These are phyloP conservation scores for Termitomyces sp. DNA, from an alignment of 768 basidiomycete species.

Conservation along the genomic window DNA sequence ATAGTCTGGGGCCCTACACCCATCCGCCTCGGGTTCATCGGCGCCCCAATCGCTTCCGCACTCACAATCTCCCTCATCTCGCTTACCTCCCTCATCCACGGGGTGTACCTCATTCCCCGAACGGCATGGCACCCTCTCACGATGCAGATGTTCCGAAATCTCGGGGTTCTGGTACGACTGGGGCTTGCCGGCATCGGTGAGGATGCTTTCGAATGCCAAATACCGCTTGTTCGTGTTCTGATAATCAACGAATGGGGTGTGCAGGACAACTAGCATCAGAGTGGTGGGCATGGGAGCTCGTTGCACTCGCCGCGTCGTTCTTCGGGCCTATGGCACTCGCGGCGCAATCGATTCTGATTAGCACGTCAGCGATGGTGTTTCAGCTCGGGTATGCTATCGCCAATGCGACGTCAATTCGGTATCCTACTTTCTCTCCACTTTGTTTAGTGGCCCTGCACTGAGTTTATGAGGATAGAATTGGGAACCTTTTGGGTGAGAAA, in stretches of 20 bases:
- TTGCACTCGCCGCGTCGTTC: constrained; percentile 51
- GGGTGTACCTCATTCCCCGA: constrained; percentile 54
- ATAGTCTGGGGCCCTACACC: constrained; percentile 76
- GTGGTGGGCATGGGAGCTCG: constrained; percentile 97
- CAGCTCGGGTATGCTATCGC: constrained; percentile 1
- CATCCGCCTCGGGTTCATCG: constrained; percentile 80
- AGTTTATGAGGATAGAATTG: not conserved
- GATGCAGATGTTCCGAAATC: constrained; percentile 53
- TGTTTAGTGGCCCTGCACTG: not conserved
- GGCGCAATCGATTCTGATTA: not conserved
- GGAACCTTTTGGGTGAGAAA: constrained; percentile 5
- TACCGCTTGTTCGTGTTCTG: not conserved
- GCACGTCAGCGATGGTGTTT: not conserved
- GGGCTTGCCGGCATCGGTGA: constrained; percentile 75
- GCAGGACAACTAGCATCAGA: constrained; percentile 74
- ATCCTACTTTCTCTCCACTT: not conserved
- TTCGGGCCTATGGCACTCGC: constrained; percentile 13
- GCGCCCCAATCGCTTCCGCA: constrained; percentile 85
- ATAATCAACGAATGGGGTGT: no score
- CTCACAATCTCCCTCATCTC: constrained; percentile 77
- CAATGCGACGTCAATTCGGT: constrained; percentile 1
- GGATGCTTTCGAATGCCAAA: constrained; percentile 3
- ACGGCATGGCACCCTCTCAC: constrained; percentile 81
- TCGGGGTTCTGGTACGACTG: constrained; percentile 63
- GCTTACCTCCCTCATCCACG: constrained; percentile 54